These are phyloP conservation scores for Senna tora DNA, from an alignment of 306 rosid species.

Conservation along the genomic window DNA sequence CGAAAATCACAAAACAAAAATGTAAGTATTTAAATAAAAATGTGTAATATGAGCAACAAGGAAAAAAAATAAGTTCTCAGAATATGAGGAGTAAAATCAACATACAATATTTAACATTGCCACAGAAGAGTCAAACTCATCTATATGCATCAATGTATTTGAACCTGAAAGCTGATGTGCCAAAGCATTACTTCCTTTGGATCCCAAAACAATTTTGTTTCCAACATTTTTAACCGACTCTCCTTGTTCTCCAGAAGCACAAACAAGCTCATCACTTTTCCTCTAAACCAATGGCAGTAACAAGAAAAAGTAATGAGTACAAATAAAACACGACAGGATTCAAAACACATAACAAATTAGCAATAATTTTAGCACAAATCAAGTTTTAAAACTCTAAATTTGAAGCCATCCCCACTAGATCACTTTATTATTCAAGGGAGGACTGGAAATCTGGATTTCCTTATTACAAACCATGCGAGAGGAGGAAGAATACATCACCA, in stretches of 20 bases:
- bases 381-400: conserved; percentile 29
- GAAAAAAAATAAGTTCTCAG: not conserved
- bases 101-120: conserved; percentile 64
- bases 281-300: conserved; percentile 57
- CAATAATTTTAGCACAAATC: conserved; percentile 25
- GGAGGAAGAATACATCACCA: conserved; percentile 8
- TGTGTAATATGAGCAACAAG: conserved; percentile 11
- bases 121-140: conserved; percentile 77
- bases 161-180: conserved; percentile 55
- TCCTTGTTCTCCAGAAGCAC: conserved; percentile 68
- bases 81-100: conserved; percentile 29
- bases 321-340: conserved; percentile 24
- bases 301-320: conserved; percentile 33
- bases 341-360: conserved; percentile 32
- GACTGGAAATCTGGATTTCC: not conserved
- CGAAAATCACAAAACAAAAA: conserved; percentile 25
- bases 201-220: conserved; percentile 62
- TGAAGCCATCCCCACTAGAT: not conserved
- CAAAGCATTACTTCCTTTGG: conserved; percentile 58
- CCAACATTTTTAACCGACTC: conserved; percentile 60
- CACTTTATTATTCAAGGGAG: conserved; percentile 1
- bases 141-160: conserved; percentile 54
- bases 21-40: conserved; percentile 5
- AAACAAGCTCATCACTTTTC: conserved; percentile 67
- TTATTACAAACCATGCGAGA: no score